Evolutionary conservation across 805 yeast genomes (phyloP), one percentile per base, ranked within the genome.

Genomic region (Yueomyces sinensis): DNA sequence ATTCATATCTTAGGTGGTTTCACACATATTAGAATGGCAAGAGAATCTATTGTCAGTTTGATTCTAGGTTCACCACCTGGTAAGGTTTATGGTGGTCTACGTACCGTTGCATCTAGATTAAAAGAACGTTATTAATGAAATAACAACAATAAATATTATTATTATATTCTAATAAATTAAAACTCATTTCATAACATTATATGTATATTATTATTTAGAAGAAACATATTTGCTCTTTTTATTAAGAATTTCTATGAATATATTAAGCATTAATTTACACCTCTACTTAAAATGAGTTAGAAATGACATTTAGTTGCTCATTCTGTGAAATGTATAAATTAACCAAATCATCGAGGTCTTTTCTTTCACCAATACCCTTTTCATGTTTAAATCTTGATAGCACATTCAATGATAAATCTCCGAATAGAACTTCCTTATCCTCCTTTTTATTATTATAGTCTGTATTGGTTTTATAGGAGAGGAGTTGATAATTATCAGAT

Each of bases 11-110:
- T 91, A 35, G 99, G 99, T 33, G 98, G 98, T 0, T 91, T 83
- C 63, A 79, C 94, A 15, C 95, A 91, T 59, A 91, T 91, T 49
- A 75, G 94, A 64, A 87, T 91, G 79, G 99, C 99, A n/a, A 74
- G 97, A 63, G 95, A 86, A 62, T 78, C 97, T 13, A 95, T 91
- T 23, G 95, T 91, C 40, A 75, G 89, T 43, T 70, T 91, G 54
- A 91, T 91, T 62, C 71, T 91, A 49, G 99, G 99, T 65, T 78
- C 93, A 41, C 98, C 97, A 29, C 98, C 98, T 28, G 96, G 97
- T 44, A 91, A 91, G 61, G 95, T 91, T 38, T 91, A 91, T 56
- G 97, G 97, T 45, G 91, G 91, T 59, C 70, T 91, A 59, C 82
- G 98, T 63, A 84, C 94, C 27, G 93, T 91, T 46, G 95, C 97